A percentile compares a stretch with the other conserved stretches of the same genome.
These are phyloP conservation scores for Leishmania lainsoni DNA, from an alignment of 208 protist genomes.

Conservation along the genomic window DNA sequence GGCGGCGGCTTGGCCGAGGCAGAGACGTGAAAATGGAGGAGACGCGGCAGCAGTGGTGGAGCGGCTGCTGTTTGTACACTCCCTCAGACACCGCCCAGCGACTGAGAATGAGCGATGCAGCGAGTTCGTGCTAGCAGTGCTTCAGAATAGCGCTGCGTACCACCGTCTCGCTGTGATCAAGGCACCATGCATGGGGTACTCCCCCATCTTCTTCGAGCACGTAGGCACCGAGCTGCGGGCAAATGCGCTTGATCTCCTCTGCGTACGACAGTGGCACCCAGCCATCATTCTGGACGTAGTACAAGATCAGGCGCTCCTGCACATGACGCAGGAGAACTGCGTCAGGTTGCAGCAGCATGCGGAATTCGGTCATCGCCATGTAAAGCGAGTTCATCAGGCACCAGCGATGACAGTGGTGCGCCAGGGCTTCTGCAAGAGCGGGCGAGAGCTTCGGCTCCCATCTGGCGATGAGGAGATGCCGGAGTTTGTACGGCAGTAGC, in stretches of 20 bases:
- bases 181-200: slow-evolving; percentile 75
- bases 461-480: slow-evolving; percentile 20
- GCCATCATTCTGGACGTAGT: slow-evolving; percentile 64
- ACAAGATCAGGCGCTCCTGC: slow-evolving; percentile 66
- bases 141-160: slow-evolving; percentile 52
- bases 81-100: too few species aligned
- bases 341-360: slow-evolving; percentile 54
- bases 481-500: slow-evolving; percentile 29
- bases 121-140: slow-evolving; percentile 5
- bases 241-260: slow-evolving; percentile 47
- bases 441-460: slow-evolving; percentile 25
- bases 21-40: background rate
- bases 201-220: slow-evolving; percentile 50
- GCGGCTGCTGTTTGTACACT: background rate
- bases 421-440: slow-evolving; percentile 27
- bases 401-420: slow-evolving; percentile 28
- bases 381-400: slow-evolving; percentile 53
- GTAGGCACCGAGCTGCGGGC: slow-evolving; percentile 38
- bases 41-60: background rate
- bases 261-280: slow-evolving; percentile 56
- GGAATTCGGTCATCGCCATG: slow-evolving; percentile 63
- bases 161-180: slow-evolving; percentile 53
- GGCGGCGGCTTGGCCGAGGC: background rate
- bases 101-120: background rate
- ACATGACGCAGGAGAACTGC: slow-evolving; percentile 37